These are phyloP conservation scores for Arabis hirsuta DNA, from an alignment of 345 rosid species.

Conservation along the genomic window DNA sequence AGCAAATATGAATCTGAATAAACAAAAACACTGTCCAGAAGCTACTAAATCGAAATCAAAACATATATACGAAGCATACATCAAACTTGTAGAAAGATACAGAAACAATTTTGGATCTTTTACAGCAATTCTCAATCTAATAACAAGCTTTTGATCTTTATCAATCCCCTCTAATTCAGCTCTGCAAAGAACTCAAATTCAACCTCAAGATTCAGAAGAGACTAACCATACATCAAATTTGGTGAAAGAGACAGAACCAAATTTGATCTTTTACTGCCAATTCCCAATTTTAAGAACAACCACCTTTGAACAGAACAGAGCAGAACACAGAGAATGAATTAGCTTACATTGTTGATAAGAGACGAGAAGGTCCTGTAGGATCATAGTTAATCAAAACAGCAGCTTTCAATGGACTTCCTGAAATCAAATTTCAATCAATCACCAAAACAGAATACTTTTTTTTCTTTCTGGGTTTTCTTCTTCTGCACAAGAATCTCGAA, in stretches of 20 bases:
- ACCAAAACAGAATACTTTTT: neutral
- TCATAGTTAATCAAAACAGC: constrained; percentile 80
- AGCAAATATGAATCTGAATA: too few relatives aligned
- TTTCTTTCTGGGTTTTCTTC: constrained; percentile 7
- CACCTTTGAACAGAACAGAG: too few relatives aligned
- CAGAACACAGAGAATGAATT: constrained; percentile 5
- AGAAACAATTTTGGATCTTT: too few relatives aligned
- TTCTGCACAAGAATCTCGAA: neutral
- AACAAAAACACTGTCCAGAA: too few relatives aligned
- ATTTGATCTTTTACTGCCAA: neutral
- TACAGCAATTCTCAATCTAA: too few relatives aligned
- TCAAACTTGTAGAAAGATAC: neutral
- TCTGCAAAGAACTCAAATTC: too few relatives aligned
- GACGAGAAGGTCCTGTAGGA: constrained; percentile 73
- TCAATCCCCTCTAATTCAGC: too few relatives aligned
- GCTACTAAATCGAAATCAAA: too few relatives aligned
- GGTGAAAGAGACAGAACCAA: neutral
- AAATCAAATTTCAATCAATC: constrained; percentile 22
- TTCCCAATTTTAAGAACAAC: neutral
- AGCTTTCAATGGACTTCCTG: constrained; percentile 75
- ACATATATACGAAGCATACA: neutral
- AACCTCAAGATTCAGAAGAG: too few relatives aligned
- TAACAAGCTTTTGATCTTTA: too few relatives aligned
- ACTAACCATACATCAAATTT: too few relatives aligned
- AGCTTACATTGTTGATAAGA: constrained; percentile 77